Percentiles rank a stretch among this genome's conserved stretches.
Evolutionary conservation across 768 basidiomycete species (phyloP).

Genomic region (Suillus weaverae): DNA sequence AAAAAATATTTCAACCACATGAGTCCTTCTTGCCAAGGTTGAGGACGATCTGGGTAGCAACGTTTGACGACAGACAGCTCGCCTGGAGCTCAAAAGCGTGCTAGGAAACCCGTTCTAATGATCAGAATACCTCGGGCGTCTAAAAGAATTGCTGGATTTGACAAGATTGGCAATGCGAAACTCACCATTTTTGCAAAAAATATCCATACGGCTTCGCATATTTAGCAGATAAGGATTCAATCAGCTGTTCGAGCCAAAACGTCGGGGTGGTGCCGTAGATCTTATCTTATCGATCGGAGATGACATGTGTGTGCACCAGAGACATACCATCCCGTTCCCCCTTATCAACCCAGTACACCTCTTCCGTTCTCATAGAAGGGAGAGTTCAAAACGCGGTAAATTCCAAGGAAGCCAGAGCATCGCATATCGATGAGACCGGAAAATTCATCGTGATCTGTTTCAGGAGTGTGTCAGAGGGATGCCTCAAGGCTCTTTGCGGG

Average conservation of each 20-base stretch:
- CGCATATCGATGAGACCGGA: not conserved
- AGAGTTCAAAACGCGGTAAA: not conserved
- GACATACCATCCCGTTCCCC: not conserved
- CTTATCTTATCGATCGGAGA: not conserved
- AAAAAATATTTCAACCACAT: not conserved
- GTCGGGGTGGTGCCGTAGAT: not conserved
- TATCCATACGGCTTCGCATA: not conserved
- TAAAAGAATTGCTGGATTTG: not conserved
- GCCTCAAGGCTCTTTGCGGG: not conserved
- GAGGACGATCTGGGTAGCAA: not conserved
- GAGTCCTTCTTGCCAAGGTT: not conserved
- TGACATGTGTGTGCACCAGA: not conserved
- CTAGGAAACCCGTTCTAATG: not conserved
- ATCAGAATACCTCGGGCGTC: not conserved
- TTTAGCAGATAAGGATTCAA: not conserved
- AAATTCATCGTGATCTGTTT: not conserved
- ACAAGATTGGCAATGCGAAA: not conserved
- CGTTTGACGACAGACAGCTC: not conserved
- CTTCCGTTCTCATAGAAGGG: not conserved
- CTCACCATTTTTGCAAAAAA: not conserved
- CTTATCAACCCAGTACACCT: not conserved
- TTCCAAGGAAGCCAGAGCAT: not conserved
- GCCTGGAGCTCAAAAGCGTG: not conserved
- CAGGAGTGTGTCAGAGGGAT: not conserved
- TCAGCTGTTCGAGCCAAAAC: not conserved